A percentile compares a stretch with the other conserved stretches of the same genome.
Conservation (phyloP, 108 stramenopile species). For the Cyclotella choctawhatcheeana region DNA sequence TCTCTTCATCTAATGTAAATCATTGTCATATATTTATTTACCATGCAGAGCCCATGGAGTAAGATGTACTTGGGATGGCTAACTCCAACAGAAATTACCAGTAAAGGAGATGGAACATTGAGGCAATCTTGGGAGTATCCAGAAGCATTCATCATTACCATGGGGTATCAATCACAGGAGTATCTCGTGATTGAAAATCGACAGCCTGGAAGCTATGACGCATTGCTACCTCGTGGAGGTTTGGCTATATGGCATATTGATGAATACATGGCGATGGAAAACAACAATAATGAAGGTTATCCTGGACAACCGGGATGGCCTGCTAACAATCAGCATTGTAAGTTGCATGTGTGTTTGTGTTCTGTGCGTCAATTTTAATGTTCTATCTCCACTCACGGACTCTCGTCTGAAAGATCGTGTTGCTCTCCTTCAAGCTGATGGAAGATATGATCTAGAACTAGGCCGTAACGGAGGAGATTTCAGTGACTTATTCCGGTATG, state of each 20-base stretch:
- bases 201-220: slow-evolving; percentile 64
- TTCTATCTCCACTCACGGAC: slow-evolving; percentile 19
- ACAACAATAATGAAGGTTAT: slow-evolving; percentile 47
- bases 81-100: slow-evolving; percentile 40
- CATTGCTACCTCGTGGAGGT: slow-evolving; percentile 56
- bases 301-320: slow-evolving; percentile 64
- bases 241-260: slow-evolving; percentile 75
- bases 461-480: slow-evolving; percentile 54
- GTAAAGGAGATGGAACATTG: slow-evolving; percentile 55
- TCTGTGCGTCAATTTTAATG: neutral
- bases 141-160: slow-evolving; percentile 52
- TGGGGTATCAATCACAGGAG: slow-evolving; percentile 52
- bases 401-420: slow-evolving; percentile 16
- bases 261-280: slow-evolving; percentile 35
- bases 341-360: neutral
- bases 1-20: neutral
- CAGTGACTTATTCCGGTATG: slow-evolving; percentile 47
- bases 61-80: slow-evolving; percentile 62
- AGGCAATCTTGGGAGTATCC: slow-evolving; percentile 47
- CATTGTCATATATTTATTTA: too few relatives aligned
- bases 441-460: slow-evolving; percentile 63
- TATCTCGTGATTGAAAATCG: slow-evolving; percentile 82
- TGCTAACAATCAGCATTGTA: slow-evolving; percentile 50
- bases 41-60: slow-evolving; percentile 45
- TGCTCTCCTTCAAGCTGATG: slow-evolving; percentile 65